A percentile compares a stretch with the other conserved stretches of the same genome.
Evolutionary conservation across 495 filamentous ascomycete species (phyloP).

Genomic region (Xylaria longipes): DNA sequence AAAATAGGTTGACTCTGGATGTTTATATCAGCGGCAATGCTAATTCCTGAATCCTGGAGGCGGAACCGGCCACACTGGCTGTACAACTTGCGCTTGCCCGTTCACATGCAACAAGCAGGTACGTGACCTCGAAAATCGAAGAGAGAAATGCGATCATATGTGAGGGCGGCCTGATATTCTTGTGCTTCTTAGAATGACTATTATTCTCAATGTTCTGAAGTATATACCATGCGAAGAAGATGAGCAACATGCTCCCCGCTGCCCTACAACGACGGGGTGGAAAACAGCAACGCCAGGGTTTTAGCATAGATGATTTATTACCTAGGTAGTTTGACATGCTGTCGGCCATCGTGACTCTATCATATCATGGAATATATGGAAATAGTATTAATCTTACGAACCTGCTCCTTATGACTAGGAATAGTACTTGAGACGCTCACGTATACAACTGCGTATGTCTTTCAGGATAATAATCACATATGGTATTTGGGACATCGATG

Average conservation of each 20-base stretch:
- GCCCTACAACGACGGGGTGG: not conserved
- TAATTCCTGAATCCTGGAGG: conserved; percentile 23
- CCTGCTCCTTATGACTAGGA: not conserved
- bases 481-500: too few relatives aligned
- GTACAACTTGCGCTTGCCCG: conserved; percentile 52
- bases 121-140: not conserved
- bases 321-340: not conserved
- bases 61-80: conserved; percentile 54
- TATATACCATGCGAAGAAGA: not conserved
- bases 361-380: not conserved
- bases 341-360: not conserved
- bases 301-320: not conserved
- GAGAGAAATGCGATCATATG: not conserved
- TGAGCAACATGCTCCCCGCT: not conserved
- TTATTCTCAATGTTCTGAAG: conserved; percentile 35
- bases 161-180: conserved; percentile 3
- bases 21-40: not conserved
- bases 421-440: not conserved
- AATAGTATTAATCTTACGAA: not conserved
- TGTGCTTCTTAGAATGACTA: conserved; percentile 30
- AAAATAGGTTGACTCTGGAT: not conserved
- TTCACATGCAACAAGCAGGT: conserved; percentile 46
- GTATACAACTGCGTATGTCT: not conserved
- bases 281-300: not conserved
- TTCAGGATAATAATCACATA: not conserved